These are phyloP conservation scores for Geotrichum klebahnii DNA, from an alignment of 1,139 yeast species.

Conservation along the genomic window DNA sequence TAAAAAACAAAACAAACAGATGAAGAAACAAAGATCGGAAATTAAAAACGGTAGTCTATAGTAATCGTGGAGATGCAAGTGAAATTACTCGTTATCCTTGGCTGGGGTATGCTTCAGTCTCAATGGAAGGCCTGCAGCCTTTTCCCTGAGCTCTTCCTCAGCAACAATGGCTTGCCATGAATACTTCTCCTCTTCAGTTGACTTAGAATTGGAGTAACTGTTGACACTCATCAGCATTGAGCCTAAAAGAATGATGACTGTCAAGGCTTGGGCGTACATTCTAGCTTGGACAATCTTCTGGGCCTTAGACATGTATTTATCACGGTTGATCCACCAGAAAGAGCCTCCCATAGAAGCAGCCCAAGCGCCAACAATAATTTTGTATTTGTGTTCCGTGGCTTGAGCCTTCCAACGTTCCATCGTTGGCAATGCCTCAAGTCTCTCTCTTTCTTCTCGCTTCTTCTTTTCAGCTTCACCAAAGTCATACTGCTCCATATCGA, in stretches of 20 bases:
- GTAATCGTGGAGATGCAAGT: no score
- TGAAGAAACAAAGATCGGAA: no score
- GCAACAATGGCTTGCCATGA: constrained; percentile 35
- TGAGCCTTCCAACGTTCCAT: constrained; percentile 17
- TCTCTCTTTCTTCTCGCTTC: constrained; percentile 18
- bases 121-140: constrained; percentile 25
- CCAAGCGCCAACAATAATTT: constrained; percentile 76
- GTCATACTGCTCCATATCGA: constrained; percentile 29
- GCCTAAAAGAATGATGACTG: constrained; percentile 39
- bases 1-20: no score
- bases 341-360: constrained; percentile 82
- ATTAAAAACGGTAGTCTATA: no score
- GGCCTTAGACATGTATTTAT: constrained; percentile 68
- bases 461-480: constrained; percentile 20
- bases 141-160: constrained; percentile 31
- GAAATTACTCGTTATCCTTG: constrained; percentile 3
- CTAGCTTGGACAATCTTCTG: constrained; percentile 91
- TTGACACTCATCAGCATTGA: constrained; percentile 36
- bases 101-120: constrained; percentile 7
- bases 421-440: constrained; percentile 14
- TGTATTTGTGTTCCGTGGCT: constrained; percentile 57
- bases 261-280: constrained; percentile 85
- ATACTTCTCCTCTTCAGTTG: constrained; percentile 32
- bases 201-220: constrained; percentile 27
- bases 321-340: constrained; percentile 71